Conservation (phyloP, 75 land plant species). For the Gnetum montanum region DNA sequence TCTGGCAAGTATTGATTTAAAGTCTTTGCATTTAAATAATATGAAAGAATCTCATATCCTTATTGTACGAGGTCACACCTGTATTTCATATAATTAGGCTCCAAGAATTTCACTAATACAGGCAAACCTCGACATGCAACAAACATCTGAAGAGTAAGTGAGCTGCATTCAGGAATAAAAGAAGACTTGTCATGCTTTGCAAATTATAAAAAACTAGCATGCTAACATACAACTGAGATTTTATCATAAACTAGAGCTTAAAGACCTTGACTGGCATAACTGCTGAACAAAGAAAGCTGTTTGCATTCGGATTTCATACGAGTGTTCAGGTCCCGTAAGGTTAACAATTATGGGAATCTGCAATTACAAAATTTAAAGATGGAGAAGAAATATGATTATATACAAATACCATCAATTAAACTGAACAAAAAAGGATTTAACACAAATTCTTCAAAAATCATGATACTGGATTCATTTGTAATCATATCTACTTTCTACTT, state of each 20-base stretch:
- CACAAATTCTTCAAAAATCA: no score
- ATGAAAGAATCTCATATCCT: no score
- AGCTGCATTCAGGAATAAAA: constrained; percentile 23
- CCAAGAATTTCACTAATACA: constrained; percentile 84
- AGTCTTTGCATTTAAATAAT: no score
- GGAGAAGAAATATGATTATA: no score
- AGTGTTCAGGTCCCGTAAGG: constrained; percentile 77
- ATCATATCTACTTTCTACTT: no score
- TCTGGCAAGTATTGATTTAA: no score
- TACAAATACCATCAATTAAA: no score
- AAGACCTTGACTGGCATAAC: constrained; percentile 82
- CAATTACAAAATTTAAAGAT: no score
- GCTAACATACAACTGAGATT: not conserved
- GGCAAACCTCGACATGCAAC: constrained; percentile 97
- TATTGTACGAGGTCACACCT: constrained; percentile 51
- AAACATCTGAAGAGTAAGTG: constrained; percentile 92
- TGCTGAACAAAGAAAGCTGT: constrained; percentile 94
- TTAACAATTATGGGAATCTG: constrained; percentile 84
- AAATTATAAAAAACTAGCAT: not conserved
- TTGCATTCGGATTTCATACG: constrained; percentile 89
- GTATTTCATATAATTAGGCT: constrained; percentile 94
- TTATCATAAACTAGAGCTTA: no score
- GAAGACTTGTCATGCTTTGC: not conserved
- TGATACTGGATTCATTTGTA: no score
- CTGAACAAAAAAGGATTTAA: no score